Percentiles rank a stretch among this genome's conserved stretches.
These are phyloP conservation scores for Perilla frutescens DNA, from an alignment of 257 asterid species.

Conservation along the genomic window DNA sequence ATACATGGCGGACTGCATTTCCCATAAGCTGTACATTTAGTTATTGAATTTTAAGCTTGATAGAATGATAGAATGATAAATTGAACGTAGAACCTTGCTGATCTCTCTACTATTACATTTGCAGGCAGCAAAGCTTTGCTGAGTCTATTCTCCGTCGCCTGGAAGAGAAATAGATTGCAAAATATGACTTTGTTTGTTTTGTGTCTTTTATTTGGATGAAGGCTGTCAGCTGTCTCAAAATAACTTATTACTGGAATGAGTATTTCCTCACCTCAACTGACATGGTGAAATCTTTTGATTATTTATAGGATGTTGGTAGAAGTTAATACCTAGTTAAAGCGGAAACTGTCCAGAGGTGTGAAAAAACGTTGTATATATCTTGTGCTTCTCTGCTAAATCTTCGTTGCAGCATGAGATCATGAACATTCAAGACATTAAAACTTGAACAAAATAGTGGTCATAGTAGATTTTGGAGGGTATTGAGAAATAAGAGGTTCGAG, in stretches of 20 bases:
- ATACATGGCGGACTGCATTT: conserved; percentile 4
- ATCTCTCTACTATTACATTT: conserved; percentile 25
- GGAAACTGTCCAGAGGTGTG: not conserved
- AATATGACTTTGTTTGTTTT: conserved; percentile 7
- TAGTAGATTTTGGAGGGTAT: not conserved
- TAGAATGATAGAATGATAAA: not conserved
- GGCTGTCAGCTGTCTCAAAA: conserved; percentile 5
- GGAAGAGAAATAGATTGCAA: conserved; percentile 61
- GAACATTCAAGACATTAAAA: not conserved
- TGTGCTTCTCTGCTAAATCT: not conserved
- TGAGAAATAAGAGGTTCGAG: not conserved
- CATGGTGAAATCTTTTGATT: not conserved
- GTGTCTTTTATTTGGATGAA: conserved; percentile 27
- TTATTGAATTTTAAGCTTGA: not conserved
- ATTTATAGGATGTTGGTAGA: not conserved
- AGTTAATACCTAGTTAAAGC: not conserved
- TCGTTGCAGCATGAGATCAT: not conserved
- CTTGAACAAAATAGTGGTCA: no score
- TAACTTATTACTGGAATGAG: conserved; percentile 4
- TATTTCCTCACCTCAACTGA: conserved; percentile 24
- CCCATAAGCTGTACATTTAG: not conserved
- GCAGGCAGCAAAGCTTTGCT: conserved; percentile 90
- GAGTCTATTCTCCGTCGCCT: conserved; percentile 74
- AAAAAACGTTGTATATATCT: not conserved
- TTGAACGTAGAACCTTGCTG: not conserved